These are phyloP conservation scores for Capsicum rhomboideum DNA, from an alignment of 257 asterid genomes.

Conservation along the genomic window DNA sequence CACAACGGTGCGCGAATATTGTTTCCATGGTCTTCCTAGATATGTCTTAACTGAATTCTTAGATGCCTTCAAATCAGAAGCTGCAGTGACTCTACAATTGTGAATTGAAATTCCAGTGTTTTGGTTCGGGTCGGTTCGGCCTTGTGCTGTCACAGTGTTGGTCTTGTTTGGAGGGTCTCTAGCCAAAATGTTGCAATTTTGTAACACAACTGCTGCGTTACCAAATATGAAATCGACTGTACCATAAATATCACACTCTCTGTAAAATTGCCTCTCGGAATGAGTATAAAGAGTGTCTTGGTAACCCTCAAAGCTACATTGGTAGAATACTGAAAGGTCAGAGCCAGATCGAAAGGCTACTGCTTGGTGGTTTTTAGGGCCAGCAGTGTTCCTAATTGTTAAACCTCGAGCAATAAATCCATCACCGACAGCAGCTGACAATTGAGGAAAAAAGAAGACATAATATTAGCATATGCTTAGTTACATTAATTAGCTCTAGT, in stretches of 20 bases:
- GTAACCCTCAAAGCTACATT: slow-evolving; percentile 81
- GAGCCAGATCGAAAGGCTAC: slow-evolving; percentile 82
- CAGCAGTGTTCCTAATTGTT: slow-evolving; percentile 77
- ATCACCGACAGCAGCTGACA: slow-evolving; percentile 53
- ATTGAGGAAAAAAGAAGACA: not conserved
- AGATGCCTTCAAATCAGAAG: slow-evolving; percentile 46
- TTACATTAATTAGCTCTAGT: not conserved
- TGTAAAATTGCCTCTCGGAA: slow-evolving; percentile 59
- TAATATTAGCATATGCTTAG: not conserved
- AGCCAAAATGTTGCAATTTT: slow-evolving; percentile 62
- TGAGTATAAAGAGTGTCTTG: slow-evolving; percentile 84
- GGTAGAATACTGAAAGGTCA: slow-evolving; percentile 63
- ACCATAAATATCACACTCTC: slow-evolving; percentile 71
- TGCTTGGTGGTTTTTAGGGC: slow-evolving; percentile 65
- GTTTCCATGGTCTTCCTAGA: slow-evolving; percentile 83
- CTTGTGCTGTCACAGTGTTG: slow-evolving; percentile 82
- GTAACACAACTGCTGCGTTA: slow-evolving; percentile 76
- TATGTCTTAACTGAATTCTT: slow-evolving; percentile 61
- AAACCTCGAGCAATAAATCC: slow-evolving; percentile 73
- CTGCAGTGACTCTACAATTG: slow-evolving; percentile 41
- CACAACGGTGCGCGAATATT: slow-evolving; percentile 60
- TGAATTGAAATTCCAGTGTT: slow-evolving; percentile 80
- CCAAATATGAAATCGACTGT: slow-evolving; percentile 88
- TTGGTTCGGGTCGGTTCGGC: slow-evolving; percentile 70
- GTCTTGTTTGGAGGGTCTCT: slow-evolving; percentile 58